Conservation (phyloP, 148 eudicot genomes). For the Simmondsia chinensis region DNA sequence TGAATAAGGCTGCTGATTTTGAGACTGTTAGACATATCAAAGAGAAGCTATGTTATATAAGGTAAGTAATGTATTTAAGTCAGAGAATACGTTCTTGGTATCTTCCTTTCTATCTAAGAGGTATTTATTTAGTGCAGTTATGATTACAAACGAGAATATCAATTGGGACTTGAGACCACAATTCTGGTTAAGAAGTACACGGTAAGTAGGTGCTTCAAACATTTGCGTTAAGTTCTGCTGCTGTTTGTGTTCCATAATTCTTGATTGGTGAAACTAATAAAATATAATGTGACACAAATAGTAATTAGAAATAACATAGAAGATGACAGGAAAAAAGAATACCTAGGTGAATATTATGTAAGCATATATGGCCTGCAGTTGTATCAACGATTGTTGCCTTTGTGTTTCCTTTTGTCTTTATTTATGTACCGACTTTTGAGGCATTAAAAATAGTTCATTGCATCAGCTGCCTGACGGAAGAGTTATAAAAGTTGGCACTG, state of each 20-base stretch:
- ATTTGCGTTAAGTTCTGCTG: no score
- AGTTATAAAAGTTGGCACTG: conserved; percentile 93
- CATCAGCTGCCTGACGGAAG: conserved; percentile 96
- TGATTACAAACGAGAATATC: conserved; percentile 97
- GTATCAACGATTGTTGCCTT: neutral
- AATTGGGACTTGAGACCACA: conserved; percentile 98
- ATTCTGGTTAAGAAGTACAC: conserved; percentile 92
- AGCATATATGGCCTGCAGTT: no score
- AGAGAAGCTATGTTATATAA: conserved; percentile 95
- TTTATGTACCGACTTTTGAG: neutral
- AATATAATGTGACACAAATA: no score
- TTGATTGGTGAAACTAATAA: no score
- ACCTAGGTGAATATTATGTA: no score
- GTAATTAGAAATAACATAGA: no score
- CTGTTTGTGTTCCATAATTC: no score
- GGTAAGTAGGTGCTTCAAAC: conserved; percentile 37
- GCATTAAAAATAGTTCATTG: conserved; percentile 6
- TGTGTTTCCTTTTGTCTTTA: neutral
- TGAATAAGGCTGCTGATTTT: conserved; percentile 91
- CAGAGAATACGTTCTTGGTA: neutral
- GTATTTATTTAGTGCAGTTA: conserved; percentile 46
- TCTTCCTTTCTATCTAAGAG: conserved; percentile 10
- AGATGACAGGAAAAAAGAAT: no score
- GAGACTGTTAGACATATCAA: conserved; percentile 96
- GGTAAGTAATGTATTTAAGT: conserved; percentile 30